Evolutionary conservation across 306 rosid species (phyloP), one percentile per base, ranked within the genome.

Genomic region (Macrotyloma uniflorum): DNA sequence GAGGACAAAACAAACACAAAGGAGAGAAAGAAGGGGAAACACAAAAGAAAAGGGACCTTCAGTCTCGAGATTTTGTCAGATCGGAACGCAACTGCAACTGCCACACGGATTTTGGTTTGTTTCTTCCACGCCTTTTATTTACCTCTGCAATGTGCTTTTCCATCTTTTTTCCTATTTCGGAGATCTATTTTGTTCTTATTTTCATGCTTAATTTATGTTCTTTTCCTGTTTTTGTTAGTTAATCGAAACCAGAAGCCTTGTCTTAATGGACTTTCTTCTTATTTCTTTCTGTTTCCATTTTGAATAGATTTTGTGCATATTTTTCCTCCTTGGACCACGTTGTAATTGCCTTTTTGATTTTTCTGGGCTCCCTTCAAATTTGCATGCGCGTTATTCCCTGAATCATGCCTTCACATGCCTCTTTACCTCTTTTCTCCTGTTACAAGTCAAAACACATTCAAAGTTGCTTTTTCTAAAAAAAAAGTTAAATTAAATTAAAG

Each of bases 1-100:
- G 54, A 86, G 13, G 49, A 70, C 49, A 49, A 62, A 59, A 79
- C 15, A 53, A 8, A 8, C 9, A 42, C 1, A 55, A 67, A 57
- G 43, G 0, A 42, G 15, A 42, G 47, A 42, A 42, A 42, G 47
- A 42, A 40, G 46, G 6, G 14, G 14, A 40, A 11, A 40, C 42
- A 40, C 46, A 3, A 11, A 40, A 40, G 46, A 40, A 3, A 40
- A 42, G 36, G 12, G 84, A 67, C 74, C 68, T 64, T 4, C 1
- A 36, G 20, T n/a, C 72, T 67, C 79, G 62, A 89, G 87, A 91
- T 89, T 92, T 86, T 89, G 72, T 82, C 90, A 86, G 91, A 89
- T 94, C 92, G 91, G 78, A 57, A 45, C 76, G 76, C 68, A 72
- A 36, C 63, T 14, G 81, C 65, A 53, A 72, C 76, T n/a, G 83